Conservation (phyloP, 2,329 filamentous ascomycete species). For the Purpureocillium takamizusanense region DNA sequence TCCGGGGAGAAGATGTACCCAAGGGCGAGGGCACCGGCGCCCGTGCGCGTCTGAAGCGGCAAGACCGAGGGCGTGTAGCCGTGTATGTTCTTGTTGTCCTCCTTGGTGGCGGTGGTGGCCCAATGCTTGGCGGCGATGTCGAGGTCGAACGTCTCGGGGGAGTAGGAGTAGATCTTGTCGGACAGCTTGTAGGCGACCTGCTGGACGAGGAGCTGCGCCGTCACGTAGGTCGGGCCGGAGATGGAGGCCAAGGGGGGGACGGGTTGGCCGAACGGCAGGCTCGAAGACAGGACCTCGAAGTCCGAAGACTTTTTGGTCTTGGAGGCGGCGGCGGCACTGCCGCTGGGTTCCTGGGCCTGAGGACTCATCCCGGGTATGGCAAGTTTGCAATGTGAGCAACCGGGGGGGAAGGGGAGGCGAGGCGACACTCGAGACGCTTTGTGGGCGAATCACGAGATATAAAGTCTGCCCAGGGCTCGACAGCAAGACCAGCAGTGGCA, state of each 20-base stretch:
- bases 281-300: conserved; percentile 38
- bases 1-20: conserved; percentile 98
- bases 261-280: conserved; percentile 47
- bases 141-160: conserved; percentile 84
- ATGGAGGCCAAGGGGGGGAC: conserved; percentile 53
- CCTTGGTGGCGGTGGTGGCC: conserved; percentile 51
- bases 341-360: conserved; percentile 27
- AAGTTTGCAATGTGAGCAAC: no score
- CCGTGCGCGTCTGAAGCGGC: conserved; percentile 75
- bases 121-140: conserved; percentile 76
- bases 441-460: no score
- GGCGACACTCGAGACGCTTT: no score
- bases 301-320: conserved; percentile 15
- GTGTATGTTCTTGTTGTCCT: conserved; percentile 75
- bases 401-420: no score
- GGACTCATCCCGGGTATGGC: conserved; percentile 17
- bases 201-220: conserved; percentile 87
- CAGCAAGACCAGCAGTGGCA: no score
- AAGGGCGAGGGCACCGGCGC: conserved; percentile 82
- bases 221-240: conserved; percentile 83
- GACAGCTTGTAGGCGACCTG: conserved; percentile 93
- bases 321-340: conserved; percentile 19
- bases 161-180: conserved; percentile 96
- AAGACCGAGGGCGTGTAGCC: conserved; percentile 72
- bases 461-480: no score